Evolutionary conservation across 202 grass and related monocot species (phyloP), one percentile per base, ranked within the genome.

Genomic region (Saccharum hybrid): DNA sequence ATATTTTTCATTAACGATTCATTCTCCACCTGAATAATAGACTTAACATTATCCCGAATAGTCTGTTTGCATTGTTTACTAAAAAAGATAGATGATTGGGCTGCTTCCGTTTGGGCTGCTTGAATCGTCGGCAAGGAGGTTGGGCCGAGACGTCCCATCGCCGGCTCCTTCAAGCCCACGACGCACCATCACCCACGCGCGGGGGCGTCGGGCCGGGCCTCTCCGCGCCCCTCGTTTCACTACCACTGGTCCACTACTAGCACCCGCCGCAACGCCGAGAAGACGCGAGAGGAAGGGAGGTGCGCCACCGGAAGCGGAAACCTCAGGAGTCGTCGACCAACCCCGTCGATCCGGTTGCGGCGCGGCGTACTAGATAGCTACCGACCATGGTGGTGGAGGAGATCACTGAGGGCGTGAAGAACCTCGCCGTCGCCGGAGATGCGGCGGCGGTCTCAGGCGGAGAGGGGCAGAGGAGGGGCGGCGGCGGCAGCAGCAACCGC

Each of bases 331-430:
- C 66, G 49, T 51, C 7, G 8, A 11, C 13, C 42, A 64, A 72
- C 4, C 66, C n/a, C n/a, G 22, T n/a, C 86, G 33, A 39, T 82
- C 78, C 41, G 72, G 59, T 45, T 31, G 68, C 4, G 78, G 71
- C 78, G 57, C 57, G n/a, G 37, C 54, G 21, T 16, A 23, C 63
- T 59, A 59, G 54, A 22, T 7, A 28, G 23, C 72, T 14, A 74
- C 18, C 21, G 60, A 31, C 7, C 8, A 76, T 77, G 84, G 81
- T 80, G 33, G 88, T 95, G 81, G 95, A 95, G 77, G 85, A 81
- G 70, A 93, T 98, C 74, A 91, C 95, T 2, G 90, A 93, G 34
- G 89, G 88, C 6, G 86, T 86, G 81, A 36, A 90, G 79, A 81
- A 30, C 33, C 61, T 90, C 62, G n/a, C 75, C 8, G 75, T 90